Base-by-base conservation (phyloP, 371 early-diverging fungal species). In the Mucor irregularis region DNA sequence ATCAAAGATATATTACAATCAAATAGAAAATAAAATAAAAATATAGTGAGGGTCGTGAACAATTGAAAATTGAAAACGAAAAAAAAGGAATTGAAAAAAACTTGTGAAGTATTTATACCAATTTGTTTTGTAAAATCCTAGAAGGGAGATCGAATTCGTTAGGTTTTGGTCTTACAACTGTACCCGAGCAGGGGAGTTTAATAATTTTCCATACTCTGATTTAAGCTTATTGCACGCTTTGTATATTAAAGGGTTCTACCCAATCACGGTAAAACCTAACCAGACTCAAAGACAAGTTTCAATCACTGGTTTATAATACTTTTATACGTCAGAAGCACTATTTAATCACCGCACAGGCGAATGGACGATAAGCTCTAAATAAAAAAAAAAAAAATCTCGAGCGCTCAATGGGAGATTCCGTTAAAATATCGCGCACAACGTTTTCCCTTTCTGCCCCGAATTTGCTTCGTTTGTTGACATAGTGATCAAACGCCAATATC, bases 231-330 rank as follows among this genome's bases (percentile, higher is more conserved):
- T n/a, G n/a, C n/a, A n/a, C n/a, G n/a, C n/a, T n/a, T n/a, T n/a
- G n/a, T n/a, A n/a, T n/a, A n/a, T n/a, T n/a, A n/a, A n/a, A n/a
- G n/a, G n/a, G n/a, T n/a, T 25, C 25, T 50, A 38, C n/a, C 31
- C 25, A 33, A n/a, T 33, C 5, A 21, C 38, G 51, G 51, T 38
- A 50, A 50, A 38, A 50, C 33, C 38, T 50, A 17, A n/a, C n/a
- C 38, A 17, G 19, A 26, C 17, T 19, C 24, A 50, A 38, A 50
- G 37, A 50, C 50, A 50, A 38, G 50, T 50, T 50, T 50, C 50
- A 50, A n/a, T 35, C 31, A 5, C n/a, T n/a, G n/a, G n/a, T n/a
- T n/a, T n/a, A n/a, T n/a, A n/a, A n/a, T n/a, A n/a, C n/a, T n/a
- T n/a, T n/a, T n/a, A n/a, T n/a, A n/a, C n/a, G n/a, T n/a, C n/a